phyloP scores from a whole-genome alignment of 441 rosid genomes.

The Mallotus japonicus region DNA sequence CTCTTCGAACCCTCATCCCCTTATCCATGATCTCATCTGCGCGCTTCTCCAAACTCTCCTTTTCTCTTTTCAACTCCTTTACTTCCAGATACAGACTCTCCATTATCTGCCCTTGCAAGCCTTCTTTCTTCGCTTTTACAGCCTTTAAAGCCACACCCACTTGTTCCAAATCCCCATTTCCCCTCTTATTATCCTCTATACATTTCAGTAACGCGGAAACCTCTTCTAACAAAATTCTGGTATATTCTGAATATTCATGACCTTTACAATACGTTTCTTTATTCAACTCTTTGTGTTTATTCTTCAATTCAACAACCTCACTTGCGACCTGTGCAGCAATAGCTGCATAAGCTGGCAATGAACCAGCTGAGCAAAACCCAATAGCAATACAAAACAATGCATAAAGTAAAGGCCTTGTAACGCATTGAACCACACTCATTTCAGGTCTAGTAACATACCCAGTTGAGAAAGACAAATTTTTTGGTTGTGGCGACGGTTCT shows the following conservation, averaged over 20 bases:
- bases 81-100: constrained; percentile 46
- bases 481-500: constrained; percentile 22
- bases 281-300: constrained; percentile 23
- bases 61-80: constrained; percentile 49
- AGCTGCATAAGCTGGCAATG: constrained; percentile 48
- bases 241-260: constrained; percentile 53
- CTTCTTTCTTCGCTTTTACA: constrained; percentile 57
- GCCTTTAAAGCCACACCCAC: constrained; percentile 48
- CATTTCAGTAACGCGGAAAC: constrained; percentile 57
- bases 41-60: constrained; percentile 43
- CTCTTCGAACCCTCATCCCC: constrained; percentile 40
- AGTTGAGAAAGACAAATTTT: constrained; percentile 27
- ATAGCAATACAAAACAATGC: constrained; percentile 60
- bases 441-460: constrained; percentile 27
- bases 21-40: constrained; percentile 49
- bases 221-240: constrained; percentile 55
- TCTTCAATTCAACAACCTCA: constrained; percentile 44
- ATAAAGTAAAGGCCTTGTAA: constrained; percentile 50
- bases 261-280: constrained; percentile 33
- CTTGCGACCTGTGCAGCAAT: constrained; percentile 48
- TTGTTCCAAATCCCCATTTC: constrained; percentile 41
- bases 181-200: constrained; percentile 58
- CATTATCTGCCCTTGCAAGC: constrained; percentile 65
- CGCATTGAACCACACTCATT: constrained; percentile 32
- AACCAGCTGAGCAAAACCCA: constrained; percentile 55